phyloP scores from a whole-genome alignment of 1,284 basidiomycete species.

The Ustilago curta region DNA sequence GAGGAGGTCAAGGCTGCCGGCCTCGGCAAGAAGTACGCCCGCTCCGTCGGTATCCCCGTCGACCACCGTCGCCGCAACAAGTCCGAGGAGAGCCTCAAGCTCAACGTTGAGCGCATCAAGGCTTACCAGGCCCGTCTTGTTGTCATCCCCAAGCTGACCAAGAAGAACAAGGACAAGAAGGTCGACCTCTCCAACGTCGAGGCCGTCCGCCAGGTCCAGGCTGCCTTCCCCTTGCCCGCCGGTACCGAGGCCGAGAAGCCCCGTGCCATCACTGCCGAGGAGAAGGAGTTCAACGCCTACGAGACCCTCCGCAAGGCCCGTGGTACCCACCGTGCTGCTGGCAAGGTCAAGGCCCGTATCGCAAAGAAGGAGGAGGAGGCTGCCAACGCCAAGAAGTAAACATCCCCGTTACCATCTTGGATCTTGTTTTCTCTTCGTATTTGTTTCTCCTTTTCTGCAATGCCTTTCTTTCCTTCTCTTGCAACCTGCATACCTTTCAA shows the following conservation, averaged over 20 bases:
- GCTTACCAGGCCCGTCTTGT: conserved; percentile 84
- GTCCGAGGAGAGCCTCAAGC: conserved; percentile 94
- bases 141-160: conserved; percentile 82
- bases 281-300: conserved; percentile 85
- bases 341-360: conserved; percentile 80
- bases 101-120: conserved; percentile 95
- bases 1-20: conserved; percentile 97
- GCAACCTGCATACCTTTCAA: conserved; percentile 9
- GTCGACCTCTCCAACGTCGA: conserved; percentile 82
- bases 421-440: neutral
- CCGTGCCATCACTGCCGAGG: conserved; percentile 91
- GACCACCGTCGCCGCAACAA: conserved; percentile 97
- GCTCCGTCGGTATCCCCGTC: conserved; percentile 91
- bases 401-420: conserved; percentile 2
- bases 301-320: conserved; percentile 87
- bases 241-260: conserved; percentile 81
- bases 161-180: conserved; percentile 91
- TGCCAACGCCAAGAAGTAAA: conserved; percentile 90
- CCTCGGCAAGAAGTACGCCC: conserved; percentile 92
- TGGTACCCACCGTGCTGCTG: conserved; percentile 85
- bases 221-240: conserved; percentile 74
- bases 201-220: conserved; percentile 76
- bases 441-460: conserved; percentile 8
- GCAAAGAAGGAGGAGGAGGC: conserved; percentile 86
- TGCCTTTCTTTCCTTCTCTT: conserved; percentile 20